Conservation (phyloP, 805 yeast species). For the Barnettozyma pratensis region DNA sequence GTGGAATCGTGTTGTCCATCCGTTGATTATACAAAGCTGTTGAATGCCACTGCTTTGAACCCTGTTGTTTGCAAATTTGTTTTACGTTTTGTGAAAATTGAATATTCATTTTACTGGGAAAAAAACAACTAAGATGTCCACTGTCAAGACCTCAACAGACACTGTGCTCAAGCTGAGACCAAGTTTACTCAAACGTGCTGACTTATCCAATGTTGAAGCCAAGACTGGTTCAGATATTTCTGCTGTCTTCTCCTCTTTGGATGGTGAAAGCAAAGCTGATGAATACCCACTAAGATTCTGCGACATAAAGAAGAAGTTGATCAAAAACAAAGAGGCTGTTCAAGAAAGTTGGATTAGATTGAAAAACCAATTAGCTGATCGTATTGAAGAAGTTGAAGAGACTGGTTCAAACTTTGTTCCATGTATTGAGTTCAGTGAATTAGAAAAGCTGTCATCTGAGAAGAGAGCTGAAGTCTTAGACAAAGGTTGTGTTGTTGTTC, state of each 20-base stretch:
- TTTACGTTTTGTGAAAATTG: too few species aligned
- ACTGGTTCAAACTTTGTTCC: not conserved
- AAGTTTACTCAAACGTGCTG: not conserved
- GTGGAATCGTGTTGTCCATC: too few species aligned
- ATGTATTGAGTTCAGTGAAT: not conserved
- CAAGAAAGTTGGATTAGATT: constrained; percentile 3
- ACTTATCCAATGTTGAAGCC: not conserved
- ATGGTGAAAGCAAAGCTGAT: not conserved
- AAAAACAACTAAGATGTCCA: not conserved
- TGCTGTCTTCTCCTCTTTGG: constrained; percentile 3
- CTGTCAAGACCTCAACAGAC: not conserved
- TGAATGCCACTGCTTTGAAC: too few species aligned
- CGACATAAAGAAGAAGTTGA: constrained; percentile 1
- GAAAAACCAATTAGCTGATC: not conserved
- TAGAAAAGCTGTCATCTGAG: not conserved
- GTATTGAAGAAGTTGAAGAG: not conserved
- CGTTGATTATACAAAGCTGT: too few species aligned
- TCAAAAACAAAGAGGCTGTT: not conserved
- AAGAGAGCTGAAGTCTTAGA: constrained; percentile 1
- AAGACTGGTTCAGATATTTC: constrained; percentile 4
- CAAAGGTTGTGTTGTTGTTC: constrained; percentile 29
- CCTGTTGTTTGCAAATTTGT: too few species aligned
- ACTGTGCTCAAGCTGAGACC: not conserved
- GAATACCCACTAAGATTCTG: not conserved
- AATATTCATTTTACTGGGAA: not conserved